Evolutionary conservation across 176 grass and related monocot genomes (phyloP), one percentile per base, ranked within the genome.

Genomic region (Olyra latifolia): DNA sequence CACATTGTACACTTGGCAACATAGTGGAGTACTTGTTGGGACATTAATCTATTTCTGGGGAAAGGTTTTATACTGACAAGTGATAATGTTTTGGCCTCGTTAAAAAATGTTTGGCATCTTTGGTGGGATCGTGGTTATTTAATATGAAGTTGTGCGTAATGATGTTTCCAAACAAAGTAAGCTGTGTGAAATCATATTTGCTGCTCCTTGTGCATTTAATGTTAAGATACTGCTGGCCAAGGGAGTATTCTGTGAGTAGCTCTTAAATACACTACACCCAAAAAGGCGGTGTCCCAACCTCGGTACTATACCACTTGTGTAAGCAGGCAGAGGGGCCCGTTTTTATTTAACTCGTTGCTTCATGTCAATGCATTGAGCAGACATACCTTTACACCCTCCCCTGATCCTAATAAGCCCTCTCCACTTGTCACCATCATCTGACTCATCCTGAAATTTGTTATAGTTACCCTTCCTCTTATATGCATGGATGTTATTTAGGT

Each of bases 391-490:
- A 35, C 32, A 35, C 32, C 32, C 2, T 35, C 32, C 32, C 32
- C 32, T 35, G 32, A 35, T 35, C 57, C 24, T 29, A n/a, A 39
- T 52, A 62, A 79, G 43, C 43, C 65, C 25, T 50, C 65, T 68
- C 44, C 47, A 44, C 66, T 64, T 65, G 58, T 79, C 83, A 45
- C 45, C 66, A 78, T 78, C 66, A 71, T 63, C n/a, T 71, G 66
- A 78, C 16, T 62, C 83, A 85, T 71, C 65, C 74, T 62, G 15
- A 69, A 52, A 71, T 43, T 83, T 78, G n/a, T 52, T 71, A 52
- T 52, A 19, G 63, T 64, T 62, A 32, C 55, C 56, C 32, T 71
- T 78, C 66, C 83, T 72, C 32, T 44, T 40, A 55, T 43, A 71
- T 72, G 56, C 35, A 54, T 45, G 54, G n/a, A 56, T 35, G 56